Conservation (phyloP, 768 basidiomycete genomes). For the Asterophora parasitica region DNA sequence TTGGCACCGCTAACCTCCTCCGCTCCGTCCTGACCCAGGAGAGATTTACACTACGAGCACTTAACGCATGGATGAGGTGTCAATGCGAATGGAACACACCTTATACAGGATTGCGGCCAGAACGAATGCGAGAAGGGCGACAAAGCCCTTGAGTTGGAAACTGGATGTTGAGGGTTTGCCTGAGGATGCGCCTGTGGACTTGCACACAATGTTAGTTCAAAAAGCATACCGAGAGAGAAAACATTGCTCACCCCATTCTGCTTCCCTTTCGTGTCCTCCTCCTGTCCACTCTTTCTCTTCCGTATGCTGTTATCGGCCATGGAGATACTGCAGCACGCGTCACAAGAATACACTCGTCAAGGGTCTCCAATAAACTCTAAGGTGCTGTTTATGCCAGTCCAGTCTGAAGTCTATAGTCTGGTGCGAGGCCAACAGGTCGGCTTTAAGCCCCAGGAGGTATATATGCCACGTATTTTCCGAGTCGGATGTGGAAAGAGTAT, state of each 20-base stretch:
- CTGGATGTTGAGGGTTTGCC: background rate
- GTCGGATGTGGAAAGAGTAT: no score
- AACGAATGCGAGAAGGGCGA: conserved; percentile 8
- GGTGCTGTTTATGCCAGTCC: no score
- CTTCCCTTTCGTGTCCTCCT: conserved; percentile 2
- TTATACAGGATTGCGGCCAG: conserved; percentile 11
- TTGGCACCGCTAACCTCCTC: background rate
- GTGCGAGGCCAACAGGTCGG: background rate
- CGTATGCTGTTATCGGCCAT: conserved; percentile 5
- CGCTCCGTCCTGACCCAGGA: background rate
- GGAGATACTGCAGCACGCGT: background rate
- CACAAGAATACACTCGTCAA: background rate
- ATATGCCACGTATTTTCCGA: no score
- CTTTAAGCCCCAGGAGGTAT: no score
- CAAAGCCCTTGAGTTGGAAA: conserved; percentile 2
- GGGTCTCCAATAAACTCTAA: background rate
- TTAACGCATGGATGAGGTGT: background rate
- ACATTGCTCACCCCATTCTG: background rate
- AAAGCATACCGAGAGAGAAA: background rate
- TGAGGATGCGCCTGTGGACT: background rate
- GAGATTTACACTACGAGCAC: background rate
- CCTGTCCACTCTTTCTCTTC: conserved; percentile 9
- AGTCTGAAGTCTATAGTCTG: no score
- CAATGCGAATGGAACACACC: background rate
- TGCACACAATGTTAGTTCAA: background rate